Evolutionary conservation across 495 filamentous ascomycete species (phyloP).

Genomic region (Ramalina peruviana): DNA sequence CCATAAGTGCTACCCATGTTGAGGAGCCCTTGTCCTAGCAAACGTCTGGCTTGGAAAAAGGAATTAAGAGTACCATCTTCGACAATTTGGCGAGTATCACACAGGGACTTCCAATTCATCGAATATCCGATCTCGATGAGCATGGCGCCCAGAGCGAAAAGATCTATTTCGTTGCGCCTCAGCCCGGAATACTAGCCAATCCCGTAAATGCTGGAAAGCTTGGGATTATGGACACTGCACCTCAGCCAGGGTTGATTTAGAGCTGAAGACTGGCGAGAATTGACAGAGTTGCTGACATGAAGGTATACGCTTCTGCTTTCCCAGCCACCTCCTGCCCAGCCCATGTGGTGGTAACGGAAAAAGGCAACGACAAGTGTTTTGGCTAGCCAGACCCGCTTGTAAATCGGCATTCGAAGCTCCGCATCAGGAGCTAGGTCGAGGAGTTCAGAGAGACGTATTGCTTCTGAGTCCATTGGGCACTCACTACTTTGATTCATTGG

Average conservation of each 20-base stretch:
- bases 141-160: slow-evolving; percentile 19
- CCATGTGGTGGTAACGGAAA: slow-evolving; percentile 25
- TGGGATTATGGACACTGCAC: no score
- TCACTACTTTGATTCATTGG: no score
- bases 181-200: no score
- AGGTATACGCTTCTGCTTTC: slow-evolving; percentile 21
- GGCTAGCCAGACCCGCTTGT: slow-evolving; percentile 21
- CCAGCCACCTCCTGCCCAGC: slow-evolving; percentile 22
- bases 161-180: neutral
- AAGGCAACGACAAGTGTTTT: slow-evolving; percentile 22
- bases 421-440: no score
- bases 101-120: slow-evolving; percentile 9
- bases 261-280: no score
- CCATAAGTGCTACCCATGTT: slow-evolving; percentile 29
- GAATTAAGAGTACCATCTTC: slow-evolving; percentile 10
- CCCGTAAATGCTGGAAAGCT: no score
- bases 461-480: no score
- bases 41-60: slow-evolving; percentile 19
- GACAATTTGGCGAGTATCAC: neutral
- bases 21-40: slow-evolving; percentile 27
- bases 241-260: no score
- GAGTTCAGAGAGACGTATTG: no score
- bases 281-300: slow-evolving; percentile 4
- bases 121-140: slow-evolving; percentile 20
- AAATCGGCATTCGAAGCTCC: no score